Conservation (phyloP, 345 rosid genomes). For the Rhizophora mangle region DNA sequence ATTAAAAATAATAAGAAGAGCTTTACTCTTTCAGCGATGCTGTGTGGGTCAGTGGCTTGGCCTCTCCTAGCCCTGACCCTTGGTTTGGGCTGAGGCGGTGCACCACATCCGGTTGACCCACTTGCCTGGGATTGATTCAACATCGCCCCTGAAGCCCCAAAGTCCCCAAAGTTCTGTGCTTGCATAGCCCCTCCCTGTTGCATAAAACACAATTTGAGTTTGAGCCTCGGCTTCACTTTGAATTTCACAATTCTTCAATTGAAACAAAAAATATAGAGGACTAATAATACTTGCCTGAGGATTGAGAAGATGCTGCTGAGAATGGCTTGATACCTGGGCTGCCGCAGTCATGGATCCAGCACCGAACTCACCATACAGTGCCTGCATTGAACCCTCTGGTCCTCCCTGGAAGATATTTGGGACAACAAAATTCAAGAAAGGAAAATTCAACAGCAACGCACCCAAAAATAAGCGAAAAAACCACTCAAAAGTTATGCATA, state of each 20-base stretch:
- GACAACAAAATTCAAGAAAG: not conserved
- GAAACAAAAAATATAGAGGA: not conserved
- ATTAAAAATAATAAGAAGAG: not conserved
- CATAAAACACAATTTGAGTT: not conserved
- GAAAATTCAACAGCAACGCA: not conserved
- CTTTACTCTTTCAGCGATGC: conserved; percentile 88
- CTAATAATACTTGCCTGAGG: conserved; percentile 35
- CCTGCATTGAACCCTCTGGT: conserved; percentile 36
- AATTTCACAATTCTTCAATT: not conserved
- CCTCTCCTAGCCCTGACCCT: conserved; percentile 92
- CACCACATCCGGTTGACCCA: conserved; percentile 47
- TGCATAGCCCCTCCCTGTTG: conserved; percentile 18
- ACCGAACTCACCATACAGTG: conserved; percentile 55
- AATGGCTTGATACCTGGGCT: conserved; percentile 28
- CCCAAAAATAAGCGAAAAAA: not conserved
- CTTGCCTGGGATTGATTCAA: conserved; percentile 46
- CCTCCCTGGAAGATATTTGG: conserved; percentile 29
- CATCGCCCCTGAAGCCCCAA: conserved; percentile 41
- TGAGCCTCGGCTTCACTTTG: conserved; percentile 8
- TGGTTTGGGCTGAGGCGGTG: conserved; percentile 67
- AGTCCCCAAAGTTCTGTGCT: conserved; percentile 39
- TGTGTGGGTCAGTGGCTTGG: conserved; percentile 98
- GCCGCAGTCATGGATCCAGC: conserved; percentile 51
- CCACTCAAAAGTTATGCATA: not conserved
- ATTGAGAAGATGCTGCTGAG: conserved; percentile 53